These are phyloP conservation scores for Botryotinia narcissicola DNA, from an alignment of 2,329 filamentous ascomycete species.

Conservation along the genomic window DNA sequence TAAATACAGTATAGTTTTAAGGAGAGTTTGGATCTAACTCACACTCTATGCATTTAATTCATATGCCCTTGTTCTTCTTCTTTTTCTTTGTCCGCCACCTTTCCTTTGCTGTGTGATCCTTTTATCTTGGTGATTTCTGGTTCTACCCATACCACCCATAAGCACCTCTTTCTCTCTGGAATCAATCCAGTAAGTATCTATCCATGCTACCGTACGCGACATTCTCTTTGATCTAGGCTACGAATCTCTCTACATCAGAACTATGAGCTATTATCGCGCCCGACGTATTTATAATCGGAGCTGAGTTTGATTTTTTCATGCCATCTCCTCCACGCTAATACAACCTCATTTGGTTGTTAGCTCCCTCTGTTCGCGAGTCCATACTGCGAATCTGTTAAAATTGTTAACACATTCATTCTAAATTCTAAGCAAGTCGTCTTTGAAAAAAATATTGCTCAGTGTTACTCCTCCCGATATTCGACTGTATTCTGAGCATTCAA, in stretches of 20 bases:
- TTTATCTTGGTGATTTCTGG: background rate
- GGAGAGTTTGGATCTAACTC: background rate
- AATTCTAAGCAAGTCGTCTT: background rate
- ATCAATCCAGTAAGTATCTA: background rate
- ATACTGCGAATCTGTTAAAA: background rate
- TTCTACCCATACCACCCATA: background rate
- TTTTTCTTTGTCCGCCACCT: background rate
- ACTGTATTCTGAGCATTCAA: background rate
- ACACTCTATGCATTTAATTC: background rate
- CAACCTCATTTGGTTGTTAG: background rate
- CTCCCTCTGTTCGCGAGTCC: background rate
- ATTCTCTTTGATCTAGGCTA: background rate
- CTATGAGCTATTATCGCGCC: background rate
- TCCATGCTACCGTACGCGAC: background rate
- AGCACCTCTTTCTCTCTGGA: background rate
- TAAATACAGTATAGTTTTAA: no score
- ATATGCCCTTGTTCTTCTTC: background rate
- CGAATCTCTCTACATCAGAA: background rate
- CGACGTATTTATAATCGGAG: background rate
- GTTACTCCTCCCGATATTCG: rapidly evolving
- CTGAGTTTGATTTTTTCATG: no score
- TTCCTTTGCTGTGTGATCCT: background rate
- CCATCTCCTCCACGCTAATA: background rate
- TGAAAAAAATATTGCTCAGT: background rate
- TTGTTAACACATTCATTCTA: background rate